Percentiles rank a stretch among this genome's conserved stretches.
Evolutionary conservation across 768 basidiomycete genomes (phyloP).

Genomic region (Boletus sensibilis): DNA sequence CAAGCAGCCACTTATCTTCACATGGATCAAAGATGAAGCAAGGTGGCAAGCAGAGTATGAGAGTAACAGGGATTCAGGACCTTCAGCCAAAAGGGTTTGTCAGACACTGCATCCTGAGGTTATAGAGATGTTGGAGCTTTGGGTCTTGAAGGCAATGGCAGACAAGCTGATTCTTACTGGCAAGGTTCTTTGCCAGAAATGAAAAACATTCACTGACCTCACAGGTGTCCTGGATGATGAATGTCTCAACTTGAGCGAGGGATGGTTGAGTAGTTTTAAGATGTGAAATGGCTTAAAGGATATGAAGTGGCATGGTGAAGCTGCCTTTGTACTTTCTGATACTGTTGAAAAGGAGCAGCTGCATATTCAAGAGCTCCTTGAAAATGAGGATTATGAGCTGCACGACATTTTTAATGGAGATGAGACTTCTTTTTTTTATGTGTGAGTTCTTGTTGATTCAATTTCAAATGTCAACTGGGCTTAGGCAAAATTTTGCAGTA

Average conservation of each 20-base stretch:
- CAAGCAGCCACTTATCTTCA: conserved; percentile 31
- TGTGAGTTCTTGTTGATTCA: conserved; percentile 18
- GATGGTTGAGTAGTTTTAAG: background rate
- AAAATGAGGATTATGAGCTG: conserved; percentile 23
- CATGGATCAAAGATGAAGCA: conserved; percentile 32
- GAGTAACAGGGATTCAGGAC: conserved; percentile 7
- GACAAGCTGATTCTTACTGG: conserved; percentile 4
- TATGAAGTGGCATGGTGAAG: conserved; percentile 31
- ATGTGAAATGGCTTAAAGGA: background rate
- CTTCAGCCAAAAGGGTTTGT: background rate
- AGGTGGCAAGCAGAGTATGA: background rate
- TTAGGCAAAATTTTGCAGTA: background rate
- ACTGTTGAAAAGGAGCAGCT: conserved; percentile 28
- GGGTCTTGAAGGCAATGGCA: conserved; percentile 34
- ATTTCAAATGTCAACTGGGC: background rate
- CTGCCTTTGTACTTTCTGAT: conserved; percentile 26
- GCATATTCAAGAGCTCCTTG: conserved; percentile 27
- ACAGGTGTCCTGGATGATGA: background rate
- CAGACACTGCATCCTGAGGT: conserved; percentile 37
- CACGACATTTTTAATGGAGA: conserved; percentile 39
- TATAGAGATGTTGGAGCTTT: conserved; percentile 35
- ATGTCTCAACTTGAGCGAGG: background rate
- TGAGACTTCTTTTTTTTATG: conserved; percentile 37
- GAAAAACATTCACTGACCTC: conserved; percentile 22
- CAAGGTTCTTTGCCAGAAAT: conserved; percentile 35